These are phyloP conservation scores for Pleurotus tuber-regium DNA, from an alignment of 768 basidiomycete genomes.

Conservation along the genomic window DNA sequence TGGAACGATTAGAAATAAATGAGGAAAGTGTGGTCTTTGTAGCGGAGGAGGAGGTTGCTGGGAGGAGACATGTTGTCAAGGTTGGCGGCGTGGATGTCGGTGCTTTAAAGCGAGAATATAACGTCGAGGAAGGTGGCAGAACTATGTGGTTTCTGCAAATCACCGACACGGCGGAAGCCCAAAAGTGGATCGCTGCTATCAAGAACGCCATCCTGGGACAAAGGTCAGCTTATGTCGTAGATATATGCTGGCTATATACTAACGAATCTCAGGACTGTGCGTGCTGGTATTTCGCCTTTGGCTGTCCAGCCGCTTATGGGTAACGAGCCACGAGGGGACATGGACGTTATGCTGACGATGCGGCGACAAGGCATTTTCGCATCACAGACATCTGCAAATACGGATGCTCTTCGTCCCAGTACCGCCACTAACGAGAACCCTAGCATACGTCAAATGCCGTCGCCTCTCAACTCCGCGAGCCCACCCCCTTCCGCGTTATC, in stretches of 20 bases:
- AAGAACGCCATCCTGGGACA: slow-evolving; percentile 72
- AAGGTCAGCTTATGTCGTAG: slow-evolving; percentile 40
- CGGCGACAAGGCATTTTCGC: slow-evolving; percentile 61
- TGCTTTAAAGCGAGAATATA: slow-evolving; percentile 40
- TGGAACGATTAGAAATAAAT: slow-evolving; percentile 74
- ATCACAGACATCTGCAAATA: slow-evolving; percentile 25
- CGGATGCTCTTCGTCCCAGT: slow-evolving; percentile 7
- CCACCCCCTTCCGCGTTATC: slow-evolving; percentile 5
- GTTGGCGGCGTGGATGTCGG: slow-evolving; percentile 65
- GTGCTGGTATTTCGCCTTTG: slow-evolving; percentile 56
- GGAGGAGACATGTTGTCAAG: slow-evolving; percentile 56
- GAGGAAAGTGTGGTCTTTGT: slow-evolving; percentile 77
- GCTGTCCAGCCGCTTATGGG: slow-evolving; percentile 37
- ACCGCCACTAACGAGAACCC: too few species aligned
- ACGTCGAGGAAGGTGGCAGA: slow-evolving; percentile 46
- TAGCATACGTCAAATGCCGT: too few species aligned
- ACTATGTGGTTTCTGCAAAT: slow-evolving; percentile 76
- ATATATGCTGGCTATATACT: neutral
- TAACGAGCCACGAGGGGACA: slow-evolving; percentile 71
- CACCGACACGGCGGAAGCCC: slow-evolving; percentile 54
- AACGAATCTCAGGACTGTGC: slow-evolving; percentile 49
- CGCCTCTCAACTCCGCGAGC: slow-evolving; percentile 7
- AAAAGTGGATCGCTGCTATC: slow-evolving; percentile 74
- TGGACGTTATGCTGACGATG: slow-evolving; percentile 84
- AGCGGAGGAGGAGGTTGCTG: slow-evolving; percentile 53